Base-by-base conservation (phyloP, 805 yeast species). In the Jamesozyma jinghongensis region DNA sequence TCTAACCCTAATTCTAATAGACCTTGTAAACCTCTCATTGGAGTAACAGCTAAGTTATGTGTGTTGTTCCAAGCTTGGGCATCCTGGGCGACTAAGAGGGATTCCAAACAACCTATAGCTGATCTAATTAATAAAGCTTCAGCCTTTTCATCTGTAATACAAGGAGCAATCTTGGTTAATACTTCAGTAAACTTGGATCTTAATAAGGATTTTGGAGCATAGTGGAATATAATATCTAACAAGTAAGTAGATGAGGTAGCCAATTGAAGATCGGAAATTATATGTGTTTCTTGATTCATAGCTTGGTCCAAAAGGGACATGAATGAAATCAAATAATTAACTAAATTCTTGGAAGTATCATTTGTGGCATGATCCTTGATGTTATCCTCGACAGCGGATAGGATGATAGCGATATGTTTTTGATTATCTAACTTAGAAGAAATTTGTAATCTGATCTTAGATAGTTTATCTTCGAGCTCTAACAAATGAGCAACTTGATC, bases 301-400 rank as follows among this genome's bases (percentile, higher is more conserved):
- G 87, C 71, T 59, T 86, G 94, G 44, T 85, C 94, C 43, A 92
- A 67, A 20, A 92, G 65, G 1, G 95, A 74, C 46, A 90, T 64
- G 48, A 90, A 81, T 0, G 96, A 84, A 14, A 88, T 79, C 53
- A 87, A 79, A 61, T 92, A 92, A 0, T 95, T 80, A 20, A 85
- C 81, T 20, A 95, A 79, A 13, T 83, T 69, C 43, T 67, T 70
- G 36, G 71, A 70, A 38, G 75, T 75, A 30, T 57, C 54, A 44
- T 62, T 61, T 2, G 45, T 42, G 10, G 55, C 56, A 50, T 81
- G 84, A 48, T 79, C 86, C 34, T 72, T 69, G 34, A 92, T 72
- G 51, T 85, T 85, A 51, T 85, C 95, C 59, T 92, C 99, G 37
- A 92, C 88, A 3, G 97, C 95, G 18, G 81, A 73, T 37, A 92